phyloP scores from a whole-genome alignment of 495 filamentous ascomycete species.

The Penicillium chermesinum region DNA sequence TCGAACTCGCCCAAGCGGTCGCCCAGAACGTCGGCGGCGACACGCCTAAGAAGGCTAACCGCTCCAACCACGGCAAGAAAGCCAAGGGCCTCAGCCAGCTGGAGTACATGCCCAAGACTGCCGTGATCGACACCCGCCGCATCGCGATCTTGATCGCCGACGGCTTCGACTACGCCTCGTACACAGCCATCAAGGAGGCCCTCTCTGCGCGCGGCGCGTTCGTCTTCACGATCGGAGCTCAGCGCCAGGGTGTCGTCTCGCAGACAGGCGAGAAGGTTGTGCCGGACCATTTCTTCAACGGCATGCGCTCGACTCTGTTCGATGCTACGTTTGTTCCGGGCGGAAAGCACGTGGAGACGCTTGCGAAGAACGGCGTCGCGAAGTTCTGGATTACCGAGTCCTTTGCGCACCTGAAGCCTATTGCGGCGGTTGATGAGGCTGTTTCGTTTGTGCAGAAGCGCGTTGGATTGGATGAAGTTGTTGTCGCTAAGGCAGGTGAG shows the following conservation, averaged over 20 bases:
- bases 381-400: slow-evolving; percentile 81
- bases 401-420: slow-evolving; percentile 74
- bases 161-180: slow-evolving; percentile 66
- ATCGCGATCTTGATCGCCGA: slow-evolving; percentile 79
- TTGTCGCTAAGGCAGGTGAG: slow-evolving; percentile 42
- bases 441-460: slow-evolving; percentile 56
- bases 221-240: slow-evolving; percentile 66
- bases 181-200: slow-evolving; percentile 57
- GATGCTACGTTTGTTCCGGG: slow-evolving; percentile 79
- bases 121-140: slow-evolving; percentile 65
- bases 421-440: slow-evolving; percentile 68
- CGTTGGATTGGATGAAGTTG: slow-evolving; percentile 49
- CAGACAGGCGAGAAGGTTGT: slow-evolving; percentile 48
- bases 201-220: slow-evolving; percentile 58
- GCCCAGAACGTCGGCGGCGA: slow-evolving; percentile 65
- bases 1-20: slow-evolving; percentile 64
- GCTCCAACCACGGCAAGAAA: slow-evolving; percentile 61
- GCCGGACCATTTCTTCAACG: slow-evolving; percentile 78
- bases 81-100: slow-evolving; percentile 62
- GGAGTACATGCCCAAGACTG: slow-evolving; percentile 56
- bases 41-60: slow-evolving; percentile 44
- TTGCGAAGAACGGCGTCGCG: slow-evolving; percentile 69
- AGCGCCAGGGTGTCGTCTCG: slow-evolving; percentile 50
- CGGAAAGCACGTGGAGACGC: slow-evolving; percentile 54
- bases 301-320: slow-evolving; percentile 79